Evolutionary conservation across 208 protist species (phyloP), one percentile per base, ranked within the genome.

Genomic region (Leishmania tarentolae): DNA sequence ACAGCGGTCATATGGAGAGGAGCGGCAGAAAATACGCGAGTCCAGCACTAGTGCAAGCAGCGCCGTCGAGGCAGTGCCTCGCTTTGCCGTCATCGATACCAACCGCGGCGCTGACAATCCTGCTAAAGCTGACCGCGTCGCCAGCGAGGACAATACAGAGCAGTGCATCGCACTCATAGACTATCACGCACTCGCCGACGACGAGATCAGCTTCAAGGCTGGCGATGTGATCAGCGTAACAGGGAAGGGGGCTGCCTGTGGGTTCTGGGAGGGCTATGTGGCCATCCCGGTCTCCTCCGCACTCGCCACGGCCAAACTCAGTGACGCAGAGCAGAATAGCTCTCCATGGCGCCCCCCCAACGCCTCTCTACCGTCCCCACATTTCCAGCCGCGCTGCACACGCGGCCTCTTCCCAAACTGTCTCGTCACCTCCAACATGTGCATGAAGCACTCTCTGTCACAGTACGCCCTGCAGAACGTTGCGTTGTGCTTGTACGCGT

Each of bases 261-360:
- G 96, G 5, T 98, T 92, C 87, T 98, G 95, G 95, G 79, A 94
- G 65, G 96, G 96, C 37, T 93, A 92, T 76, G 88, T 95, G 15
- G 84, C 79, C 11, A 78, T 75, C 31, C 83, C 79, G 1, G 63
- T 80, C 6, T 28, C 66, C 17, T 66, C 82, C 15, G 72, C 78
- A 28, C 50, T 82, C n/a, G 71, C 82, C 35, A 76, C 52, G 19
- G 42, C 59, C 9, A 74, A 80, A 17, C 35, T 28, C 8, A 66
- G 68, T 15, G 78, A 79, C 35, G 71, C 31, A 21, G 79, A 86
- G 53, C 37, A 68, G 15, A 47, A 8, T 3, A 61, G 47, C 72
- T 56, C 72, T 42, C 35, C n/a, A 13, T 78, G 11, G 50, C 40
- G 35, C 74, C 35, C 7, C 42, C 21, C 57, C 35, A 11, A 11